Evolutionary conservation across 371 early-diverging fungal species (phyloP), one percentile per base, ranked within the genome.

Genomic region (Rhizopus stolonifer): DNA sequence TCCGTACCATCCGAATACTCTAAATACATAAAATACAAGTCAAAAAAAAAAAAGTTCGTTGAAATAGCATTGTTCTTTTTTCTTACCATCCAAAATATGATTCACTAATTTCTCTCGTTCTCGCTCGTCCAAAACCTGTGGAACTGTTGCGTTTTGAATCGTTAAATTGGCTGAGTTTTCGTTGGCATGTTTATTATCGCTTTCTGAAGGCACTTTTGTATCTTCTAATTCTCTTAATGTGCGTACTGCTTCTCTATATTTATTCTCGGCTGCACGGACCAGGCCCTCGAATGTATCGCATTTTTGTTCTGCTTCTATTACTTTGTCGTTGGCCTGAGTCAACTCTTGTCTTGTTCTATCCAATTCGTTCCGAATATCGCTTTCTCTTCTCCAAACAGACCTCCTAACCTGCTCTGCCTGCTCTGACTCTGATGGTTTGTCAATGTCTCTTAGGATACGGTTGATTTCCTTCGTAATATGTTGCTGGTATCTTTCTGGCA

Each of bases 401-500:
- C 58, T 54, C 9, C 47, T 58, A 4, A 50, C 46, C 11, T 49
- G 54, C 17, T 74, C 74, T 23, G 67, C 74, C 45, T 76, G 74
- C 25, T 79, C 74, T 25, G 59, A 60, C 15, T 61, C 54, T 10
- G 50, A 18, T 54, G 59, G 56, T 42, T 85, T 79, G 46, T 68
- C 75, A 31, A 93, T 68, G 39, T 94, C 93, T 24, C 86, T 80
- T 47, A 93, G 65, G 51, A 88, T 91, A 56, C 89, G 81, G 52
- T 93, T 91, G 58, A 94, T 92, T 57, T 94, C 90, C 46, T 81
- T 83, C 7, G 88, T 90, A 38, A 95, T 88, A 23, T 88, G 74
- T 31, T 86, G 80, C 46, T 89, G 87, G 49, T 88, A 90, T 58
- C 73, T 66, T 36, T 85, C 79, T 25, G 84, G 88, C 9, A 92